Base-by-base conservation (phyloP, 148 eudicot species). In the Drosera capensis region DNA sequence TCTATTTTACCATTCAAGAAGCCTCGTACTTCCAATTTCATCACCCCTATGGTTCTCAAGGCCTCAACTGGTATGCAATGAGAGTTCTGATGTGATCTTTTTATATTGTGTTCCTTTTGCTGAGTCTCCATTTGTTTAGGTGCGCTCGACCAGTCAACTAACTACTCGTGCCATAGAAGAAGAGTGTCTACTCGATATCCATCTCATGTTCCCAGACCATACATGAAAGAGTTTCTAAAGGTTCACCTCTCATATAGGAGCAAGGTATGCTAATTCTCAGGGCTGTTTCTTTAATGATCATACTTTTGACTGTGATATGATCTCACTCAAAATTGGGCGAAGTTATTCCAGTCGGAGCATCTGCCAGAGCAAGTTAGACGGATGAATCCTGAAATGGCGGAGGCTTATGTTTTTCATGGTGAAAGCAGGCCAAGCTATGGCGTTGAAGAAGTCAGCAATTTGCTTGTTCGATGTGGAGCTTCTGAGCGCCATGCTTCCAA, bases 381-480 rank as follows among this genome's bases (percentile, higher is more conserved):
- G 53, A 75, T 88, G 68, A 71, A 59, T 55, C 80, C 94, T 37
- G 62, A 25, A 41, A 62, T 55, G 54, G 79, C 94, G 58, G 75
- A 68, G 43, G 62, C 54, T 49, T 62, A 71, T 70, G 45, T 46
- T 58, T 80, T 90, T 31, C 45, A 29, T 23, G 77, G 71, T 48
- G 80, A 55, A 44, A 68, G 53, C 43, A 62, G 65, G 22, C 23
- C 36, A 42, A 55, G 71, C 57, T 45, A 71, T 60, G 93, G 82
- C 55, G 54, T 65, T 21, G 95, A 78, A 52, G 73, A 68, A 50
- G 75, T 90, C 63, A 68, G 58, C 58, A 48, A 61, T 26, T 73
- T 77, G 93, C 55, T 90, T 60, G 56, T 56, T 40, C 76, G 78
- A 34, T 80, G 78, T 47, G 95, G 95, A 65, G 87, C 78, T 51